Base-by-base conservation (phyloP, 352 stramenopile species). In the Pythium aristosporum region DNA sequence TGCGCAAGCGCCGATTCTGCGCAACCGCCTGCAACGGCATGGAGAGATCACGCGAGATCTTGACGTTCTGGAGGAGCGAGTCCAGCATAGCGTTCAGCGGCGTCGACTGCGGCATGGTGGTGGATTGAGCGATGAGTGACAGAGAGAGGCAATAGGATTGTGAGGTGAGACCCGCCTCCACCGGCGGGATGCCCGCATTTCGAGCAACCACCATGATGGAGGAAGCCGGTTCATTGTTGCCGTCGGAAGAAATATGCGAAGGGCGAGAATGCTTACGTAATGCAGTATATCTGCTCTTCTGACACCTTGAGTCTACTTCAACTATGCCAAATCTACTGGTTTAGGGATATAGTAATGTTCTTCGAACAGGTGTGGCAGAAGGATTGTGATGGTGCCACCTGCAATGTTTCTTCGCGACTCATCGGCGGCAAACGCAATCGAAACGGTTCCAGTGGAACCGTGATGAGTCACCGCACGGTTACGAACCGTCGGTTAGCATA, bases 151-250 rank as follows among this genome's bases (percentile, higher is more conserved):
- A 32, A 57, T 46, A 32, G 16, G 37, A 44, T 57, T 57, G 32
- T 57, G 51, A n/a, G 13, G 50, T 6, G 32, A 18, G 28, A 18
- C 25, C 3, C 15, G 30, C 20, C 8, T 39, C 12, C 11, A 39
- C 2, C 34, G 11, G 34, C 34, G 34, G 34, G 11, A 39, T 5
- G 34, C 34, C 8, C 34, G 34, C 34, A 13, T 39, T 39, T 39
- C 11, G 1, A 9, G 23, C 16, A 7, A 20, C 49, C 49, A 39
- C 28, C 30, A 20, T 32, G 32, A 57, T 4, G 13, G 5, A 52
- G 21, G 51, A 57, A 57, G 51, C 51, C 51, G 51, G 51, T 57
- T 47, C 34, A 25, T 30, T 18, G 25, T 28, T 28, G 25, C 25
- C 4, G 20, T 4, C 8, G n/a, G 21, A n/a, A 21, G 16, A 21